These are phyloP conservation scores for Rhizopogon vulgaris DNA, from an alignment of 768 basidiomycete species.

Conservation along the genomic window DNA sequence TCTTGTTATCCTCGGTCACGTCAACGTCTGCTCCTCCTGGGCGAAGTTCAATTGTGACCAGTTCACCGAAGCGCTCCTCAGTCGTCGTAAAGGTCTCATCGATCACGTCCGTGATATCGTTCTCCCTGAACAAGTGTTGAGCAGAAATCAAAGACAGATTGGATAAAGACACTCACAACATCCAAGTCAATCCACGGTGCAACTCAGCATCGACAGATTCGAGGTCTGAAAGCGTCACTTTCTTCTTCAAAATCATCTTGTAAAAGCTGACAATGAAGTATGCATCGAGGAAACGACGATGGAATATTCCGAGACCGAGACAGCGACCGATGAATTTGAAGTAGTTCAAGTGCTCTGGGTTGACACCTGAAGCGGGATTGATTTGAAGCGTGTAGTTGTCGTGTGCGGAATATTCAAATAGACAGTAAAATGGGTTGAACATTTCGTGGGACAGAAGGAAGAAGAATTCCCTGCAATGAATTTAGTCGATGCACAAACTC, in stretches of 20 bases:
- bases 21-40: slow-evolving; percentile 78
- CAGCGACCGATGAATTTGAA: slow-evolving; percentile 99
- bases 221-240: slow-evolving; percentile 87
- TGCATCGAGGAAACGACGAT: slow-evolving; percentile 96
- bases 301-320: slow-evolving; percentile 95
- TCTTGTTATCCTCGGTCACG: slow-evolving; percentile 98
- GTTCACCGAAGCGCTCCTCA: slow-evolving; percentile 97
- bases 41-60: slow-evolving; percentile 94
- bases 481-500: slow-evolving; percentile 4
- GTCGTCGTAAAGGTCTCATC: slow-evolving; percentile 97
- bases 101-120: slow-evolving; percentile 96
- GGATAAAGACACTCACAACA: slow-evolving; percentile 63
- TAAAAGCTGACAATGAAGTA: slow-evolving; percentile 99
- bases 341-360: slow-evolving; percentile 98
- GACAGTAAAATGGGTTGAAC: slow-evolving; percentile 99
- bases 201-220: slow-evolving; percentile 96
- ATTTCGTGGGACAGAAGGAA: slow-evolving; percentile 99
- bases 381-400: slow-evolving; percentile 99
- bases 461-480: slow-evolving; percentile 84
- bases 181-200: slow-evolving; percentile 95
- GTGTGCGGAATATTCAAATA: slow-evolving; percentile 99
- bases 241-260: slow-evolving; percentile 99
- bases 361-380: slow-evolving; percentile 96
- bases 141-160: slow-evolving; percentile 1
- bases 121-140: slow-evolving; percentile 56